Conservation (phyloP, 495 filamentous ascomycete species). For the Copromyces sp. region DNA sequence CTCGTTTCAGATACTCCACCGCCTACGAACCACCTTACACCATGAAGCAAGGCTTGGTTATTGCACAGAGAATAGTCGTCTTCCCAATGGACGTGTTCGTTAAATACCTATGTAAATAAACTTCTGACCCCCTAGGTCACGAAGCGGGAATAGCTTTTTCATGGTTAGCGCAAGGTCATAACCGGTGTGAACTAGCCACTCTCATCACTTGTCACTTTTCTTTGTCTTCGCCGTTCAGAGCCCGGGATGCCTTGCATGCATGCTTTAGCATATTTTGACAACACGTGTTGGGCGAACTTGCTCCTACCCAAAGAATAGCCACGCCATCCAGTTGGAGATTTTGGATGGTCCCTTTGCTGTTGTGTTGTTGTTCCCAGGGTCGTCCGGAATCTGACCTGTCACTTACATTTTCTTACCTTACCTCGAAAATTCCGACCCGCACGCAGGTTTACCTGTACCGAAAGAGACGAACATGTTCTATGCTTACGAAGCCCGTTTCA, state of each 20-base stretch:
- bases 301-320: not conserved
- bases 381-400: not conserved
- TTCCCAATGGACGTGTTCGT: not conserved
- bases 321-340: not conserved
- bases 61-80: not conserved
- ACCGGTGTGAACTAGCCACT: not conserved
- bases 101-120: not conserved
- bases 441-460: not conserved
- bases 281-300: not conserved
- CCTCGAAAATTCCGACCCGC: not conserved
- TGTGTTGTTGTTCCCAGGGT: not conserved
- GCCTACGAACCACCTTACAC: not conserved
- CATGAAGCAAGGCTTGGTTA: not conserved
- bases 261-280: not conserved
- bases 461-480: not conserved
- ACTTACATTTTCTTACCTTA: not conserved
- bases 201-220: not conserved
- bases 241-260: not conserved
- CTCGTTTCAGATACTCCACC: not conserved
- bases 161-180: not conserved
- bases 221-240: not conserved
- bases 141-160: not conserved
- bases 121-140: not conserved
- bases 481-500: not conserved
- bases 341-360: not conserved